phyloP scores from a whole-genome alignment of 2,329 filamentous ascomycete genomes.

The Colletotrichum graminicola region DNA sequence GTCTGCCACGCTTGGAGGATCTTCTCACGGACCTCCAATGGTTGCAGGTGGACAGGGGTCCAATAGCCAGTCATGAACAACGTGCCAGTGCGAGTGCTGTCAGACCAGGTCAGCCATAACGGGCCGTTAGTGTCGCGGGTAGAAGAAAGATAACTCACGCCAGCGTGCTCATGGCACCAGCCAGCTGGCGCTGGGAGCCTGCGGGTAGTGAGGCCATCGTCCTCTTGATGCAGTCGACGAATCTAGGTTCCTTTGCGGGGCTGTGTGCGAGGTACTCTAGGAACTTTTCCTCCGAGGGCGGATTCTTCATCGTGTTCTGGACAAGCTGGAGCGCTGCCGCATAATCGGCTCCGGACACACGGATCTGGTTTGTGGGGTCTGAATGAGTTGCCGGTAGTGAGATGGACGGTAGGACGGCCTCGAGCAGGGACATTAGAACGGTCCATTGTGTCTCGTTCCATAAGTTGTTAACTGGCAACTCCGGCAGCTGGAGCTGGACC shows the following conservation, averaged over 20 bases:
- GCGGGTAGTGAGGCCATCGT: conserved; percentile 54
- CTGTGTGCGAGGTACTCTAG: conserved; percentile 66
- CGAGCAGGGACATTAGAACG: conserved; percentile 65
- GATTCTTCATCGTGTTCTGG: conserved; percentile 51
- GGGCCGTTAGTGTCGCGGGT: not conserved
- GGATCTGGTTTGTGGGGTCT: conserved; percentile 57
- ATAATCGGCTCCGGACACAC: conserved; percentile 64
- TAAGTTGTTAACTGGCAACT: conserved; percentile 49
- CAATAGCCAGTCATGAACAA: conserved; percentile 76
- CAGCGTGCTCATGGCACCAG: conserved; percentile 55
- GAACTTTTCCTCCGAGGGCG: conserved; percentile 59
- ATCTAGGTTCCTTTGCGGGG: conserved; percentile 64
- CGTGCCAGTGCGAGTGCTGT: conserved; percentile 72
- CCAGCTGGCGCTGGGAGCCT: conserved; percentile 52
- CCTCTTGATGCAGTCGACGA: conserved; percentile 63
- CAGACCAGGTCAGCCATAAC: conserved; percentile 4
- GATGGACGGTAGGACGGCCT: conserved; percentile 72
- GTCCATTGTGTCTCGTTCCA: conserved; percentile 66
- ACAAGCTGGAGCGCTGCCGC: conserved; percentile 57
- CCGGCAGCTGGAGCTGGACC: conserved; percentile 29
- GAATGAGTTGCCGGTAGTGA: conserved; percentile 54
- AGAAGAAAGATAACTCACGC: conserved; percentile 54
- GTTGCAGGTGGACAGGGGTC: conserved; percentile 71
- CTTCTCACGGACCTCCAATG: conserved; percentile 69
- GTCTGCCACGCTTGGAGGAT: conserved; percentile 74